Evolutionary conservation across 345 rosid genomes (phyloP), one percentile per base, ranked within the genome.

Genomic region (Moricandia moricandioides): DNA sequence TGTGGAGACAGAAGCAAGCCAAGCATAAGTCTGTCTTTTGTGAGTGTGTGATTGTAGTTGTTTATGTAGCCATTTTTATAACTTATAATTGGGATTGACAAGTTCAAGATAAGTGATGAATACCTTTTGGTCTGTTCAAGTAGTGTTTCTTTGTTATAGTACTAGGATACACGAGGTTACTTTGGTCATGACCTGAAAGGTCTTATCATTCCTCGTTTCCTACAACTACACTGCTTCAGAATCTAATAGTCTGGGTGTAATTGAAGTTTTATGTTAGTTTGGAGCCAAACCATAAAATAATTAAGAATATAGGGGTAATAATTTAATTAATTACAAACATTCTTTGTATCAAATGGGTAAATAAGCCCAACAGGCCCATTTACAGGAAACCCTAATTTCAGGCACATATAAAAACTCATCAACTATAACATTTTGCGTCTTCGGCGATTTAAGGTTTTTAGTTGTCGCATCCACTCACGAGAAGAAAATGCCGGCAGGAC

Each of bases 401-500:
- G 1, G 21, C 4, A 47, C 21, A 47, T 47, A 47, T 47, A 47
- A 47, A 14, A 14, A 18, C 1, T 29, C 1, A 2, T 45, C 52
- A n/a, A 12, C 16, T 5, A 5, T 4, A 43, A 0, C 21, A 47
- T 47, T 47, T 47, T 14, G 54, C 21, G 2, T n/a, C 9, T 47
- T 14, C 18, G 54, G 54, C 21, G 9, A 47, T 1, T 47, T 14
- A n/a, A 45, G 52, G 17, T 1, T 45, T 45, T 45, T 1, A 45
- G 2, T 47, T 47, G 16, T 47, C 54, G 16, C 51, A 1, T 13
- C 17, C 14, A 43, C 51, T n/a, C 16, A 5, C 13, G 51, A 47
- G 49, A 3, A 40, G 7, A 5, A 49, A 24, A 88, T 88, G 92
- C 87, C 92, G 82, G 92, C 89, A 0, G 92, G 89, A 2, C 92